Percentiles rank a stretch among this genome's conserved stretches.
Conservation (phyloP, 1,284 basidiomycete genomes). For the Apiotrichum gracile region DNA sequence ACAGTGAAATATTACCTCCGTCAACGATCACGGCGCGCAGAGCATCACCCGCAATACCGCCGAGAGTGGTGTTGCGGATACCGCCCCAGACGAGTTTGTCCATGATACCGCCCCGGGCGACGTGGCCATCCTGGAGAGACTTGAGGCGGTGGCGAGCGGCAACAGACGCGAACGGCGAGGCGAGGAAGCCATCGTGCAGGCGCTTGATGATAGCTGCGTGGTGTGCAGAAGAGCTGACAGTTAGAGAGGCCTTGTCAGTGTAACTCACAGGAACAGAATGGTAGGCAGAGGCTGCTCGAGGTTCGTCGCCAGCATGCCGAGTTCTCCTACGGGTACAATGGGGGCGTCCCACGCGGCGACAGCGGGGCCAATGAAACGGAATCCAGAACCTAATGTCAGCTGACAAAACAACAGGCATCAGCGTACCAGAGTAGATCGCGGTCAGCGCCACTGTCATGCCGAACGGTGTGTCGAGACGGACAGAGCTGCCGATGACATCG, state of each 20-base stretch:
- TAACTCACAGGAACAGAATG: conserved; percentile 37
- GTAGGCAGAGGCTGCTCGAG: conserved; percentile 27
- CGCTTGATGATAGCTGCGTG: conserved; percentile 25
- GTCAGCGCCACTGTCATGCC: conserved; percentile 43
- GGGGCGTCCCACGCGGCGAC: conserved; percentile 6
- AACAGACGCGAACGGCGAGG: conserved; percentile 24
- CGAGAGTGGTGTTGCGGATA: conserved; percentile 21
- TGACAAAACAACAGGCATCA: no score
- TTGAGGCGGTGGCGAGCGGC: conserved; percentile 33
- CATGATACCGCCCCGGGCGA: conserved; percentile 26
- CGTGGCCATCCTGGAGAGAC: conserved; percentile 29
- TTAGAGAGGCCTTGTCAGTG: conserved; percentile 1
- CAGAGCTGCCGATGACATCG: conserved; percentile 36
- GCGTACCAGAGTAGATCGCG: conserved; percentile 30
- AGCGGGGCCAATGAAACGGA: conserved; percentile 33
- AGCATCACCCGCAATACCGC: conserved; percentile 25
- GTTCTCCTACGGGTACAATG: conserved; percentile 21
- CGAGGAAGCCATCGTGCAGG: conserved; percentile 20
- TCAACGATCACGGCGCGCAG: conserved; percentile 34
- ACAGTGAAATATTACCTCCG: conserved; percentile 1
- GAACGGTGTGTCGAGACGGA: conserved; percentile 39
- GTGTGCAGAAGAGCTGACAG: conserved; percentile 22
- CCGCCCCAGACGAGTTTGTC: conserved; percentile 31
- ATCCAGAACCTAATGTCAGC: conserved; percentile 22
- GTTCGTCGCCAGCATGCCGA: conserved; percentile 16